Evolutionary conservation across 1,284 basidiomycete genomes (phyloP), one percentile per base, ranked within the genome.

Genomic region (Gastroboletus turbinatus): DNA sequence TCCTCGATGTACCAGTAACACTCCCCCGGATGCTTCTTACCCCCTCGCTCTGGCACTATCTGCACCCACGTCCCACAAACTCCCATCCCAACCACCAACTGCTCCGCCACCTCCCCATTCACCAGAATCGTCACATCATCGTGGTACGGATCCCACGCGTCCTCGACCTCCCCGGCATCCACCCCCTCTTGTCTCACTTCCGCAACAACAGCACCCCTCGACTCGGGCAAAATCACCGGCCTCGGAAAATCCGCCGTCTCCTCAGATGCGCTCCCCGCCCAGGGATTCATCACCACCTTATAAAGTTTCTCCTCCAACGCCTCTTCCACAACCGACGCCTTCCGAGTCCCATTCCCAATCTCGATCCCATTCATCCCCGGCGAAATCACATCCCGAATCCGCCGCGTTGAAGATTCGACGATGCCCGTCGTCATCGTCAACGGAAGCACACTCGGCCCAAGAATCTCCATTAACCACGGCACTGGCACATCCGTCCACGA

Each of bases 51-150:
- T 5, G 65, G 70, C n/a, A 79, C 72, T 23, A 75, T 80, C 67
- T 87, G 82, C 4, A 87, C 78, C 78, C 82, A 88, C 21, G 79
- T 81, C 29, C 78, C 86, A 40, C 54, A 60, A 8, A 73, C 42
- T 2, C 68, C 70, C 78, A 88, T 80, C 0, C 84, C 83, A 3
- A 77, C 60, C 10, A 65, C 60, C 43, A 87, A 56, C 38, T 74
- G 64, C 21, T 74, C 74, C 7, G 75, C 70, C 2, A 71, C 66
- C n/a, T 64, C 64, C 1, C 74, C 74, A 19, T 79, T 75, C n/a
- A 86, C 70, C 33, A 86, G 72, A 7, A 87, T 66, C 8, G 74
- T 77, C 61, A 88, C 82, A 29, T 77, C 73, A 55, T 87, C 81
- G 48, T 69, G 73, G 43, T 70, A 70, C 9, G 82, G 76, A 59